phyloP scores from a whole-genome alignment of 192 early-diverging fungal species.

The Rhizophlyctis rosea region DNA sequence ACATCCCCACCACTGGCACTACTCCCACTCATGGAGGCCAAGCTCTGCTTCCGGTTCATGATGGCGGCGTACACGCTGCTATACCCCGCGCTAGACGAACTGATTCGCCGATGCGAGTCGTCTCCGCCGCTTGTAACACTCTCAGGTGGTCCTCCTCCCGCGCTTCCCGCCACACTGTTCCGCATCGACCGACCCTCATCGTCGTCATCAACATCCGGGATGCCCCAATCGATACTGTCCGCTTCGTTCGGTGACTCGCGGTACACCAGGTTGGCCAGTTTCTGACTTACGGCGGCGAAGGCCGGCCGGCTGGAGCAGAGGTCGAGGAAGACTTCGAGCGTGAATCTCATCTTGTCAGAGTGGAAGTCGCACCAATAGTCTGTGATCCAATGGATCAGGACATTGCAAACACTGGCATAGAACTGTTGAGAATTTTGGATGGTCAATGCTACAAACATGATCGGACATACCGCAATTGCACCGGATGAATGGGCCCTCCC shows the following conservation, averaged over 20 bases:
- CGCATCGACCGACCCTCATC: neutral
- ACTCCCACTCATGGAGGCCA: neutral
- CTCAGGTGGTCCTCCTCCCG: too few species aligned
- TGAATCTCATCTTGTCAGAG: slow-evolving; percentile 40
- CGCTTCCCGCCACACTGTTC: neutral
- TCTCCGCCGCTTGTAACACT: too few species aligned
- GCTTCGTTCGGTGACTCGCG: slow-evolving; percentile 23
- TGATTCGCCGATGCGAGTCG: too few species aligned
- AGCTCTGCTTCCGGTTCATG: neutral
- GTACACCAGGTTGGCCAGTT: slow-evolving; percentile 24
- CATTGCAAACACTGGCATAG: slow-evolving; percentile 39
- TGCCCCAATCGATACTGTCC: slow-evolving; percentile 32
- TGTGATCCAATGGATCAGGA: slow-evolving; percentile 35
- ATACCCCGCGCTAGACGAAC: too few species aligned
- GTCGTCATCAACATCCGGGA: slow-evolving; percentile 29
- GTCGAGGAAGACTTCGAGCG: slow-evolving; percentile 38
- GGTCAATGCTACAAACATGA: neutral
- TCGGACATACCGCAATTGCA: slow-evolving; percentile 37
- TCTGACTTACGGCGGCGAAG: slow-evolving; percentile 29
- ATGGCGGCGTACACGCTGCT: too few species aligned
- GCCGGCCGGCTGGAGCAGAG: slow-evolving; percentile 24
- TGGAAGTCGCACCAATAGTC: slow-evolving; percentile 43
- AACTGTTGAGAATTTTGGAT: neutral
- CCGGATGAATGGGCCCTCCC: slow-evolving; percentile 29
- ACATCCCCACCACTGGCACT: neutral